phyloP scores from a whole-genome alignment of 805 yeast genomes.

The Candida schatavii region DNA sequence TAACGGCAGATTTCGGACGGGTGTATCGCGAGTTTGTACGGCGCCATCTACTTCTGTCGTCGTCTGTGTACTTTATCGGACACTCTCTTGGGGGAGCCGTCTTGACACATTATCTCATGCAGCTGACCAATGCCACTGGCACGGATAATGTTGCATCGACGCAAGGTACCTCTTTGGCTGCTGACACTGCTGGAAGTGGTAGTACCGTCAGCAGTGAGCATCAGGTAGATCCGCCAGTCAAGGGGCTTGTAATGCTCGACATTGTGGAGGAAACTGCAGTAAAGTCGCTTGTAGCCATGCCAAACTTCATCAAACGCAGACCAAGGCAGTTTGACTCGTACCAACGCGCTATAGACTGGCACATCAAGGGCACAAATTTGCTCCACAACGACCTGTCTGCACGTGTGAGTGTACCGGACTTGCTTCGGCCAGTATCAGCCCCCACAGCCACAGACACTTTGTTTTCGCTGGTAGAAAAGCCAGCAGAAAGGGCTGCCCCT shows the following conservation, averaged over 20 bases:
- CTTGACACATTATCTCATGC: constrained; percentile 51
- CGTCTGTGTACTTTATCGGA: constrained; percentile 63
- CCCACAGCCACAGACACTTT: constrained; percentile 8
- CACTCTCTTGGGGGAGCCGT: constrained; percentile 94
- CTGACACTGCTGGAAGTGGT: neutral
- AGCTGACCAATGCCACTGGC: too few species aligned
- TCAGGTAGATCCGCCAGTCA: constrained; percentile 34
- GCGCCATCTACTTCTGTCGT: constrained; percentile 10
- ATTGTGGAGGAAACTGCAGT: constrained; percentile 94
- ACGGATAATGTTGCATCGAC: too few species aligned
- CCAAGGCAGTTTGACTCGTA: constrained; percentile 58
- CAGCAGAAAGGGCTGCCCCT: too few species aligned
- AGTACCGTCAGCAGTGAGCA: constrained; percentile 6
- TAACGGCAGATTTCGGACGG: constrained; percentile 57
- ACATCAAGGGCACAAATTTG: constrained; percentile 48
- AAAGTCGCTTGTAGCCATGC: constrained; percentile 64
- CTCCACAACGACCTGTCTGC: constrained; percentile 65
- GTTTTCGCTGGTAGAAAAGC: too few species aligned
- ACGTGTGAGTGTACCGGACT: constrained; percentile 69
- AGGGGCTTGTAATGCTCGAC: constrained; percentile 79
- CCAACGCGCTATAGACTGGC: constrained; percentile 78
- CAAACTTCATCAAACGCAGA: constrained; percentile 57
- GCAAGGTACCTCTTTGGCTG: too few species aligned
- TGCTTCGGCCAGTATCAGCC: constrained; percentile 30
- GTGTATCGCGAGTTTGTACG: constrained; percentile 41